Base-by-base conservation (phyloP, 345 rosid species). In the Eutrema yunnanense region DNA sequence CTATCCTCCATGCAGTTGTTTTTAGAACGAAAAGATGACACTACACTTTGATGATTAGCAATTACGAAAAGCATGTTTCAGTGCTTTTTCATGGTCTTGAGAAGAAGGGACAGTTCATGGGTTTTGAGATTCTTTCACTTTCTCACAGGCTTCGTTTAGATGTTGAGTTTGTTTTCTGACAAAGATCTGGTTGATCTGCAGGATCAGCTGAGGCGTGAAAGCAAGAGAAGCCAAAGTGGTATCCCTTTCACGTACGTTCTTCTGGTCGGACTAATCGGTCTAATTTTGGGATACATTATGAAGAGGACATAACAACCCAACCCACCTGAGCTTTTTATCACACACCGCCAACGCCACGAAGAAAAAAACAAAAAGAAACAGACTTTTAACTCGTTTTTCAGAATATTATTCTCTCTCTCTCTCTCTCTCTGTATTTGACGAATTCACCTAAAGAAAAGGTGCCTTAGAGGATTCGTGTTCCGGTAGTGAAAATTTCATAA, bases 231-330 rank as follows among this genome's bases (percentile, higher is more conserved):
- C 37, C 75, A 71, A 2, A 58, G 66, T 33, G 80, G 89, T 44
- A 69, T 86, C 51, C 71, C 91, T 0, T 71, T 88, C 58, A 53
- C 82, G 62, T 89, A 80, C 50, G 82, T 82, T 30, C 47, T 89
- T 82, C 73, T 94, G 36, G 70, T 94, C 11, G 98, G 88, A 65
- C 67, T 88, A 81, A 27, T 94, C 36, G 91, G 96, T 55, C 62
- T 91, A 79, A 62, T 94, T 69, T 75, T 91, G 88, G 97, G 95
- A 44, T 90, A 86, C 70, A 82, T 90, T 26, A 14, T 90, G 85
- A 88, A 88, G 86, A 83, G 80, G 60, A 74, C 88, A 59, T 90
- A 79, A 87, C 71, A 47, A 53, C 8, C 38, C 71, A 47, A 53
- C 8, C 38, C 9, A 42, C 68, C 38, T 3, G n/a, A 65, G 59